Evolutionary conservation across 2,329 filamentous ascomycete genomes (phyloP).

Genomic region (Xylaria sp.): DNA sequence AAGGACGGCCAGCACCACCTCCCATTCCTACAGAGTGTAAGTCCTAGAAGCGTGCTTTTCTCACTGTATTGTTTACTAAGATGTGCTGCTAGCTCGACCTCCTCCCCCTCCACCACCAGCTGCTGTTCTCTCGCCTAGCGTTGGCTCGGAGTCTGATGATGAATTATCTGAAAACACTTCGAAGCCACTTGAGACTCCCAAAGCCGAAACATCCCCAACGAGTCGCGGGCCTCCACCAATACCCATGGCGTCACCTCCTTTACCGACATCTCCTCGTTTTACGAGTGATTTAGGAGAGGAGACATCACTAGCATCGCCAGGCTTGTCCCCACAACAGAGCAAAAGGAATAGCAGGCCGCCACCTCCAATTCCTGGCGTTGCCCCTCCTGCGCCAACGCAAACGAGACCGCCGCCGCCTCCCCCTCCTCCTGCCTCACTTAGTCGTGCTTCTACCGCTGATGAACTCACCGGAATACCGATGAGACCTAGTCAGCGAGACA

Average conservation of each 20-base stretch:
- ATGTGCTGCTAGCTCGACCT: conserved; percentile 64
- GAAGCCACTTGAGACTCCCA: conserved; percentile 56
- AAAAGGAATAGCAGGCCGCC: conserved; percentile 69
- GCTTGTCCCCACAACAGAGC: conserved; percentile 53
- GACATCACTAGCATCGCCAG: conserved; percentile 54
- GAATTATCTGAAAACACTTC: conserved; percentile 73
- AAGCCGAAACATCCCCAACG: conserved; percentile 53
- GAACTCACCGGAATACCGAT: conserved; percentile 58
- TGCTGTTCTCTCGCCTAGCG: conserved; percentile 71
- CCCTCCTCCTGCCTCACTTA: conserved; percentile 64
- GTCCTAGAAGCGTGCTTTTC: conserved; percentile 48
- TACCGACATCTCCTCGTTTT: conserved; percentile 58
- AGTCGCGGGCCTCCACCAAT: conserved; percentile 57
- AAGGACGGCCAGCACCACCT: conserved; percentile 65
- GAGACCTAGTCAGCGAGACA: conserved; percentile 56
- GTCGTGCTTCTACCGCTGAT: conserved; percentile 70
- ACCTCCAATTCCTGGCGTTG: conserved; percentile 69
- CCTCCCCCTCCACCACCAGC: conserved; percentile 65
- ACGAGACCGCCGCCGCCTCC: conserved; percentile 75
- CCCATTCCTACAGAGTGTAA: conserved; percentile 71
- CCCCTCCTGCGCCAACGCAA: conserved; percentile 62
- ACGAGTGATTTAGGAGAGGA: conserved; percentile 51
- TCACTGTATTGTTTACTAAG: conserved; percentile 42
- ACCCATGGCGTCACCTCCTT: conserved; percentile 58
- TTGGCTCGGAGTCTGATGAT: conserved; percentile 89